A percentile compares a stretch with the other conserved stretches of the same genome.
These are phyloP conservation scores for Orbilia oligospora DNA, from an alignment of 2,329 filamentous ascomycete species.

Conservation along the genomic window DNA sequence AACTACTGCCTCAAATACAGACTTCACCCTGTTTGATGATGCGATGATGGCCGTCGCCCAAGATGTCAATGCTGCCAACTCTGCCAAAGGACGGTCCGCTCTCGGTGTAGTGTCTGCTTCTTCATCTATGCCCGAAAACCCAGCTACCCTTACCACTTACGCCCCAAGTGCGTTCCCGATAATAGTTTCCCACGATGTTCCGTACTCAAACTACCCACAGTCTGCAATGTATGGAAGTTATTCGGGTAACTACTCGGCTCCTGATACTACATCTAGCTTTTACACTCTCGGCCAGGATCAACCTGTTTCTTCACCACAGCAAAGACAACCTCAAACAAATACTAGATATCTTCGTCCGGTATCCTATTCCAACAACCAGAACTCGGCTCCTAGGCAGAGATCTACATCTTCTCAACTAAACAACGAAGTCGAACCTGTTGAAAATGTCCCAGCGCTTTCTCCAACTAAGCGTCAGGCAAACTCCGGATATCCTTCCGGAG, in stretches of 20 bases:
- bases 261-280: constrained; percentile 37
- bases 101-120: constrained; percentile 21
- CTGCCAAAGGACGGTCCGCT: constrained; percentile 28
- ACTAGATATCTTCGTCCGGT: constrained; percentile 53
- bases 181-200: constrained; percentile 54
- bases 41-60: constrained; percentile 51
- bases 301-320: constrained; percentile 44
- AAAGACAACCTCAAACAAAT: constrained; percentile 54
- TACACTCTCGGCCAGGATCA: constrained; percentile 51
- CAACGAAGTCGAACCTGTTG: constrained; percentile 60
- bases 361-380: constrained; percentile 49
- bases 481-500: constrained; percentile 45
- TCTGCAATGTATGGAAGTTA: constrained; percentile 55
- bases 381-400: constrained; percentile 42
- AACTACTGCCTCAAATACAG: constrained; percentile 60
- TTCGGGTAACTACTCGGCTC: constrained; percentile 27
- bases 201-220: constrained; percentile 53
- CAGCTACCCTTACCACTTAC: constrained; percentile 45
- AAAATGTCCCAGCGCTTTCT: constrained; percentile 63
- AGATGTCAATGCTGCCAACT: constrained; percentile 19
- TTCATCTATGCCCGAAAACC: constrained; percentile 40
- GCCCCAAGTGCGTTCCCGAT: constrained; percentile 48
- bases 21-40: constrained; percentile 64
- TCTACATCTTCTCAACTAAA: constrained; percentile 42
- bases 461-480: constrained; percentile 61